Evolutionary conservation across 2,329 filamentous ascomycete genomes (phyloP), one percentile per base, ranked within the genome.

Genomic region (Pseudocercospora eumusae): DNA sequence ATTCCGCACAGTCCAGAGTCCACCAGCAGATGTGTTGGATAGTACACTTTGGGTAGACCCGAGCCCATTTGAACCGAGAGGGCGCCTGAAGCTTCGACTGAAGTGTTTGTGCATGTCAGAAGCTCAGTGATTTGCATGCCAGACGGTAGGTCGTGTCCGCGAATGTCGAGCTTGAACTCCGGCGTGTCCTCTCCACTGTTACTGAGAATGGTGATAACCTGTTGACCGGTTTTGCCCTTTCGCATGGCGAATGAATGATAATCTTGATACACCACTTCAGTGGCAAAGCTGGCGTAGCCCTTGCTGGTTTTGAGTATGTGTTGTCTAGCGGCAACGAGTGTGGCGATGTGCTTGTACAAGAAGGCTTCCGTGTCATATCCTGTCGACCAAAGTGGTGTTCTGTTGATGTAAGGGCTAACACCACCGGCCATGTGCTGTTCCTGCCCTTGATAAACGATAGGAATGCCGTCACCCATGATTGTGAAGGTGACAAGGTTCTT

Each of bases 121-220:
- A 77, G 54, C 53, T 78, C 76, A 2, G 71, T 71, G 1, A 77
- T 64, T 1, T 55, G 40, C 7, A 70, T 71, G 4, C 70, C 71
- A 49, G 66, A 57, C 11, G 57, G 18, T 61, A 68, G 73, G 10
- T 71, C 74, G 21, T 74, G 74, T 44, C 68, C 71, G 5, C 68
- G 62, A 15, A 81, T 62, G 20, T 64, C 68, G 59, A 81, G 75
- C 18, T 73, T 62, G 59, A 66, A 71, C 63, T 66, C 68, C 60
- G 54, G 76, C 28, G 74, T 71, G 4, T 64, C 61, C 1, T 69
- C 64, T 2, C 79, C 78, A 42, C 76, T 75, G 56, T 79, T 81
- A 21, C 54, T 80, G 10, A 81, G 66, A 4, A 82, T 70, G 59
- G 79, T 77, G 36, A 83, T 74, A 15, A 83, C 77, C 42, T 73